phyloP scores from a whole-genome alignment of 495 filamentous ascomycete species.

The Wilcoxina mikolae region DNA sequence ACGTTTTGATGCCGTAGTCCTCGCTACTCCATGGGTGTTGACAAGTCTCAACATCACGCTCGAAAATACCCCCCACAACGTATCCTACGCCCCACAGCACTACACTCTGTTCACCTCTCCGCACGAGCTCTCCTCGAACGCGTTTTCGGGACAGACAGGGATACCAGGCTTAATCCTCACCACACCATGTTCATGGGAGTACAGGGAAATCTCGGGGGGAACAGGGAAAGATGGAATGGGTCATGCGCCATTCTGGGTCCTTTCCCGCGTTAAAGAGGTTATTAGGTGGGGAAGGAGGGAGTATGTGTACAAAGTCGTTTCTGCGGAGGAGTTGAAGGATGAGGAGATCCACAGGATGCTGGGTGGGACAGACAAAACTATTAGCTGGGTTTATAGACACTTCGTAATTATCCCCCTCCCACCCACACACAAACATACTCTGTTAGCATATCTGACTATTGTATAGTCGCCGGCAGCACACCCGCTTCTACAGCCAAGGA shows the following conservation, averaged over 20 bases:
- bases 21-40: constrained; percentile 62
- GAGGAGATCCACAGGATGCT: not conserved
- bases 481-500: not conserved
- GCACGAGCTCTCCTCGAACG: constrained; percentile 44
- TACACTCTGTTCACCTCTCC: constrained; percentile 76
- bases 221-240: constrained; percentile 44
- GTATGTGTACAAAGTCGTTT: not conserved
- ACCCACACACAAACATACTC: not conserved
- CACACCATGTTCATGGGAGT: constrained; percentile 38
- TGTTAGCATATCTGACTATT: not conserved
- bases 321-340: not conserved
- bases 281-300: no score
- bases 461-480: not conserved
- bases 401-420: not conserved
- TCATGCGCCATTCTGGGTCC: not conserved
- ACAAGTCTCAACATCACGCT: constrained; percentile 45
- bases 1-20: constrained; percentile 69
- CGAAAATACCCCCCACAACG: constrained; percentile 43
- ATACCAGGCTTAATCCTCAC: constrained; percentile 67
- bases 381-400: not conserved
- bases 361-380: not conserved
- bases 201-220: constrained; percentile 28
- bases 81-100: constrained; percentile 67
- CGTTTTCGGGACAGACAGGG: constrained; percentile 47
- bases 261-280: not conserved